Evolutionary conservation across 1,284 basidiomycete genomes (phyloP).

Genomic region (Leccinum subrobustum): DNA sequence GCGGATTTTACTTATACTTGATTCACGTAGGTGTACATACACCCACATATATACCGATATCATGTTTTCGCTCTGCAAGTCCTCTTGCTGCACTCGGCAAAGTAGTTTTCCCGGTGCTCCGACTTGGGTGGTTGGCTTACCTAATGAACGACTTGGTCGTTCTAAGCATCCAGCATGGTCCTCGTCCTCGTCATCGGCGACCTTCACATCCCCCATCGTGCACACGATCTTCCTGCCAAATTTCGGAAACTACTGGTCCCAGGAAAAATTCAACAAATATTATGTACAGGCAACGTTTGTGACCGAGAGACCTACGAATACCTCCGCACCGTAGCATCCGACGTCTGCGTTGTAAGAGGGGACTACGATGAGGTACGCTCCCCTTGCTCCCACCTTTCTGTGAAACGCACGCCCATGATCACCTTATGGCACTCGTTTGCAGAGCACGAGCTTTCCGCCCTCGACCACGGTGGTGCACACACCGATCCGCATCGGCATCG

Average conservation of each 20-base stretch:
- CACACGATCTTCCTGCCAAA: constrained; percentile 90
- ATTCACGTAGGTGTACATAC: not conserved
- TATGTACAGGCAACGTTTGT: constrained; percentile 97
- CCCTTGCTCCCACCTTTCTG: not conserved
- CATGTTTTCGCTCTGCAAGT: not conserved
- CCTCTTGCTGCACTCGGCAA: not conserved
- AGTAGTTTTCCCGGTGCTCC: not conserved
- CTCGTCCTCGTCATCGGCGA: constrained; percentile 94
- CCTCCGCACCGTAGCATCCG: constrained; percentile 93
- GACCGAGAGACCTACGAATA: constrained; percentile 98
- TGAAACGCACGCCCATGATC: constrained; percentile 5
- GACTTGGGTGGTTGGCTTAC: constrained; percentile 19
- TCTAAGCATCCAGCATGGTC: constrained; percentile 44
- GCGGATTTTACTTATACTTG: not conserved
- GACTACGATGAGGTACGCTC: constrained; percentile 90
- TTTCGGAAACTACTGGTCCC: constrained; percentile 97
- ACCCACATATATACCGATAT: not conserved
- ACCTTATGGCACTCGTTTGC: constrained; percentile 10
- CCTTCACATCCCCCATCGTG: constrained; percentile 87
- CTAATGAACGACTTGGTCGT: constrained; percentile 18
- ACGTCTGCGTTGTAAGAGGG: constrained; percentile 89
- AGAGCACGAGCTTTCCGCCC: constrained; percentile 75
- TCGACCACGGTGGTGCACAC: constrained; percentile 83
- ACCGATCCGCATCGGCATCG: constrained; percentile 89
- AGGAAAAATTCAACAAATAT: constrained; percentile 97